phyloP scores from a whole-genome alignment of 768 basidiomycete genomes.

The Tulasnella sp. region DNA sequence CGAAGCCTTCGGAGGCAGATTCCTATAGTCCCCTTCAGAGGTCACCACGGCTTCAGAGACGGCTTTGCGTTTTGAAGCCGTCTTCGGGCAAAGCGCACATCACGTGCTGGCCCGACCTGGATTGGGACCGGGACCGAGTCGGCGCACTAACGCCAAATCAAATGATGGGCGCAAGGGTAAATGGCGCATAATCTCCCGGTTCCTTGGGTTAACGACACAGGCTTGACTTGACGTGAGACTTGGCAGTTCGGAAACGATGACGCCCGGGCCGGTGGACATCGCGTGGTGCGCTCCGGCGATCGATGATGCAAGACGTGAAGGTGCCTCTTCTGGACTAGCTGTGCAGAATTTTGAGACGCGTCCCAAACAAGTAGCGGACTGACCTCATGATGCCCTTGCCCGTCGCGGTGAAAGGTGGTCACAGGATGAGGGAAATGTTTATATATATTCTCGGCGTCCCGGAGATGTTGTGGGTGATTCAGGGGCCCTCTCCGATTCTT shows the following conservation, averaged over 20 bases:
- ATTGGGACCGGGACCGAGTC: not conserved
- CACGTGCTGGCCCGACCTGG: not conserved
- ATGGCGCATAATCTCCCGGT: not conserved
- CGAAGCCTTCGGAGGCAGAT: not conserved
- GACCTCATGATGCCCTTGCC: no score
- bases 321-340: not conserved
- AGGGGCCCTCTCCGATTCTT: slow-evolving; percentile 12
- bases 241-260: not conserved
- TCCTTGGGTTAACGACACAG: not conserved
- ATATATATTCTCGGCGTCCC: not conserved
- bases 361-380: not conserved
- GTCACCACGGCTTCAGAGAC: not conserved
- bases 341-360: not conserved
- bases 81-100: not conserved
- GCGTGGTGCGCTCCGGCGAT: not conserved
- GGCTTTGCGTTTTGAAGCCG: not conserved
- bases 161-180: not conserved
- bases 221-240: not conserved
- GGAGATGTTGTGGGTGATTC: slow-evolving; percentile 6
- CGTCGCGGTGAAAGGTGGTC: not conserved
- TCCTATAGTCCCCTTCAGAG: not conserved
- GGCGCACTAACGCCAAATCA: no score
- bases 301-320: not conserved
- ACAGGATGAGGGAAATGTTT: not conserved
- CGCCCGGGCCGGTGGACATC: no score